Evolutionary conservation across 768 basidiomycete species (phyloP).

Genomic region (Boletellus ananas): DNA sequence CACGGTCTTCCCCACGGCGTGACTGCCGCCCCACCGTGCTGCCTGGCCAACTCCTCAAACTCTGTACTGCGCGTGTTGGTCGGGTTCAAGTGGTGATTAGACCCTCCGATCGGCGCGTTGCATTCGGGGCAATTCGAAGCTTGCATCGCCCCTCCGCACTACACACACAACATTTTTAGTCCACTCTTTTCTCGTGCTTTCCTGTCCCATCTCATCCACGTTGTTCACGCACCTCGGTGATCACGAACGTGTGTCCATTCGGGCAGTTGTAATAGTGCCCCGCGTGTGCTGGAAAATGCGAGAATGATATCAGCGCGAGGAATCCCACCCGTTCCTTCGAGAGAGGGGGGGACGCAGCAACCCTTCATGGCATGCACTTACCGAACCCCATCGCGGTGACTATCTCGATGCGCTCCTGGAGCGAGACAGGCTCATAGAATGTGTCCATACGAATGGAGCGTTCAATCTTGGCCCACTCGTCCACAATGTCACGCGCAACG

Average conservation of each 20-base stretch:
- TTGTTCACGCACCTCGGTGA: slow-evolving; percentile 41
- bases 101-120: slow-evolving; percentile 49
- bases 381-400: slow-evolving; percentile 50
- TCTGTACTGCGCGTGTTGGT: slow-evolving; percentile 46
- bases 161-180: background rate
- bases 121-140: slow-evolving; percentile 54
- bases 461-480: slow-evolving; percentile 46
- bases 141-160: slow-evolving; percentile 61
- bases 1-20: slow-evolving; percentile 30
- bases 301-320: too few relatives aligned
- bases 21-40: slow-evolving; percentile 20
- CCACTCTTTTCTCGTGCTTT: background rate
- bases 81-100: slow-evolving; percentile 35
- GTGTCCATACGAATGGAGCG: slow-evolving; percentile 37
- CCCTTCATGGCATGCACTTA: slow-evolving; percentile 17
- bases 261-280: slow-evolving; percentile 50
- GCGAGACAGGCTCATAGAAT: slow-evolving; percentile 50
- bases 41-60: slow-evolving; percentile 42
- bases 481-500: slow-evolving; percentile 36
- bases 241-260: slow-evolving; percentile 63
- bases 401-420: slow-evolving; percentile 49
- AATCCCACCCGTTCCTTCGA: too few relatives aligned
- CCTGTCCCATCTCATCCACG: too few relatives aligned
- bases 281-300: slow-evolving; percentile 27
- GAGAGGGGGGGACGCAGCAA: too few relatives aligned